Conservation (phyloP, 2,329 filamentous ascomycete species). For the Cladosporium colombiae region DNA sequence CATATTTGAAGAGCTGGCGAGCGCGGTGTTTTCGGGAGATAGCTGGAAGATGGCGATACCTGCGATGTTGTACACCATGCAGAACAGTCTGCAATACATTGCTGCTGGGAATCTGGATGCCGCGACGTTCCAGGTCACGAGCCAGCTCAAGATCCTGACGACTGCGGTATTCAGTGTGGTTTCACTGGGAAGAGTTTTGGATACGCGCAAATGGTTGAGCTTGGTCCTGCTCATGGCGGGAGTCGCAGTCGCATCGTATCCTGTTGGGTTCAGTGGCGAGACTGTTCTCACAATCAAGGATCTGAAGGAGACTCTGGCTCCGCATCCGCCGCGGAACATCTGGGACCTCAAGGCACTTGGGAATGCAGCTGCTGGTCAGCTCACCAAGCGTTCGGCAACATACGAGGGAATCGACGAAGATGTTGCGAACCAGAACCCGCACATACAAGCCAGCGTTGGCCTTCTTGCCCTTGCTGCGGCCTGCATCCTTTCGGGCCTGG, state of each 20-base stretch:
- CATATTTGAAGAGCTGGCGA: conserved; percentile 76
- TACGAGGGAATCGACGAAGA: conserved; percentile 83
- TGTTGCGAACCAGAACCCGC: conserved; percentile 51
- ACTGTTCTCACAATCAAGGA: conserved; percentile 58
- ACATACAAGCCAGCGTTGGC: conserved; percentile 78
- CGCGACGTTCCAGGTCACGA: conserved; percentile 89
- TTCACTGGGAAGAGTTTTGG: conserved; percentile 71
- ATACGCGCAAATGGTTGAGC: conserved; percentile 74
- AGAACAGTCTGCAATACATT: conserved; percentile 92
- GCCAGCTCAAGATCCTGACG: conserved; percentile 91
- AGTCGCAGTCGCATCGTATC: conserved; percentile 64
- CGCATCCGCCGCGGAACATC: conserved; percentile 74
- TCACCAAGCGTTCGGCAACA: conserved; percentile 75
- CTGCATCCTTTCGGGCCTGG: conserved; percentile 78
- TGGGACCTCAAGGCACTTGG: conserved; percentile 72
- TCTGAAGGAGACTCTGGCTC: conserved; percentile 59
- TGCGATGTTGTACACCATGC: conserved; percentile 82
- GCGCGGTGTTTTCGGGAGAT: conserved; percentile 81
- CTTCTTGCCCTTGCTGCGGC: conserved; percentile 75
- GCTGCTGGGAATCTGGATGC: conserved; percentile 89
- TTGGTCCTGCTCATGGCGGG: conserved; percentile 78
- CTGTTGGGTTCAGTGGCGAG: conserved; percentile 44
- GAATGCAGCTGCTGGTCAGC: conserved; percentile 49
- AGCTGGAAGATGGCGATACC: conserved; percentile 94
- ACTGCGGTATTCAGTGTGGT: conserved; percentile 84